Evolutionary conservation across 2,329 filamentous ascomycete genomes (phyloP).

Genomic region (Fusarium subglutinans): DNA sequence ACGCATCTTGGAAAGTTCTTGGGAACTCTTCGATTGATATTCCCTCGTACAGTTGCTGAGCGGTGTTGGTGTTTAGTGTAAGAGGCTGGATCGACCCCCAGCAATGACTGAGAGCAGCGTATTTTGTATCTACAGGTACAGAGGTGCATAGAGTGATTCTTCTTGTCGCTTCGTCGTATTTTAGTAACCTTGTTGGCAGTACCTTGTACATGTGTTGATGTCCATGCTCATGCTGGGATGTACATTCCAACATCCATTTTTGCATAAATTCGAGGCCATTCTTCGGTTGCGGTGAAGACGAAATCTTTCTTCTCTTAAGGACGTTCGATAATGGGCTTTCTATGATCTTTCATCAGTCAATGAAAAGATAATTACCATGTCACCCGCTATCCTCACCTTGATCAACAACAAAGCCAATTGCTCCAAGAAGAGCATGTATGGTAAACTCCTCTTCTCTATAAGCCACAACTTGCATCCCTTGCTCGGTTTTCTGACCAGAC

Average conservation of each 20-base stretch:
- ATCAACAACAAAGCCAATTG: background rate
- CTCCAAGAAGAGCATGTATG: background rate
- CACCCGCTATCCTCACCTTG: background rate
- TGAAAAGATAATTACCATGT: background rate
- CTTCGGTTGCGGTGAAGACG: rapidly evolving
- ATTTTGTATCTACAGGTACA: rapidly evolving
- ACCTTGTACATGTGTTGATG: background rate
- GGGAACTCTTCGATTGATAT: background rate
- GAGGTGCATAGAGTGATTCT: rapidly evolving
- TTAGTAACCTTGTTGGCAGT: background rate
- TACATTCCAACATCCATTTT: background rate
- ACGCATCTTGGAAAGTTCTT: background rate
- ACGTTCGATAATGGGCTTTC: rapidly evolving
- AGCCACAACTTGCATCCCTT: background rate
- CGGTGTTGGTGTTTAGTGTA: rapidly evolving
- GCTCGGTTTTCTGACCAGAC: rapidly evolving
- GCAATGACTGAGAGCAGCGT: background rate
- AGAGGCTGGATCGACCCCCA: background rate
- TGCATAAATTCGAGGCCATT: background rate
- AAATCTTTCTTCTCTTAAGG: rapidly evolving
- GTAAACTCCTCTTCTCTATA: background rate
- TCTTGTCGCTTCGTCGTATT: background rate
- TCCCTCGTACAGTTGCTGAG: rapidly evolving
- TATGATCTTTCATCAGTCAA: background rate
- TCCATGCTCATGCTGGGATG: background rate